phyloP scores from a whole-genome alignment of 345 rosid species.

The Psidium friedrichsthalianum region DNA sequence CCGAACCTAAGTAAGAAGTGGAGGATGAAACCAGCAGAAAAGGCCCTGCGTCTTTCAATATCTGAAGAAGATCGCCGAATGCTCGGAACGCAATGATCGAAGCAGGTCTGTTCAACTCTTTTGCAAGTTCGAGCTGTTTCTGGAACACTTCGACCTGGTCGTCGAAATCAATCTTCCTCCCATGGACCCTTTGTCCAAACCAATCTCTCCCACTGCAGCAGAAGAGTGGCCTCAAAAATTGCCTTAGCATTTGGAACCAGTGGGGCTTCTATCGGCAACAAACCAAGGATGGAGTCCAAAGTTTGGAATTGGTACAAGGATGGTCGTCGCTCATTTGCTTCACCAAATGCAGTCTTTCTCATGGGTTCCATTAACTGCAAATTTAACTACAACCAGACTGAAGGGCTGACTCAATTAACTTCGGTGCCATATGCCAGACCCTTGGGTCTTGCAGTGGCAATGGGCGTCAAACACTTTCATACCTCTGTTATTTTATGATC shows the following conservation, averaged over 20 bases:
- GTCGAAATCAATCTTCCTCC: constrained; percentile 56
- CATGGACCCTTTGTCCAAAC: constrained; percentile 89
- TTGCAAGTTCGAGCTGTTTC: constrained; percentile 83
- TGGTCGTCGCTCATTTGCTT: constrained; percentile 54
- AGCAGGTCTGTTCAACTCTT: constrained; percentile 66
- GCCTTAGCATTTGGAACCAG: constrained; percentile 67
- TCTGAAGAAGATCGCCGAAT: constrained; percentile 72
- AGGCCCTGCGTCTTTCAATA: constrained; percentile 54
- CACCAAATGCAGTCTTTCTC: constrained; percentile 83
- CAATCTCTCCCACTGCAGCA: constrained; percentile 98
- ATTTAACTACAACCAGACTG: constrained; percentile 46
- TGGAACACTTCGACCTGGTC: constrained; percentile 73
- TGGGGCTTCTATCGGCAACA: constrained; percentile 55
- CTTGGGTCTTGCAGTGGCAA: constrained; percentile 98
- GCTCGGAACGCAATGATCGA: constrained; percentile 89
- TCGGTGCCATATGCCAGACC: constrained; percentile 44
- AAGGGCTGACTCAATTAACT: constrained; percentile 47
- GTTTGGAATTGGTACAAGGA: constrained; percentile 75
- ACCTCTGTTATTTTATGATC: not conserved
- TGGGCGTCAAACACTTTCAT: constrained; percentile 85
- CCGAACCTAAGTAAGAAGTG: constrained; percentile 82
- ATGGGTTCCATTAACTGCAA: constrained; percentile 80
- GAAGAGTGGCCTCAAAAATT: constrained; percentile 55
- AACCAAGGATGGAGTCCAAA: constrained; percentile 96
- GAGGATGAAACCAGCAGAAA: constrained; percentile 77